phyloP scores from a whole-genome alignment of 148 eudicot species.

The Camellia granthamiana region DNA sequence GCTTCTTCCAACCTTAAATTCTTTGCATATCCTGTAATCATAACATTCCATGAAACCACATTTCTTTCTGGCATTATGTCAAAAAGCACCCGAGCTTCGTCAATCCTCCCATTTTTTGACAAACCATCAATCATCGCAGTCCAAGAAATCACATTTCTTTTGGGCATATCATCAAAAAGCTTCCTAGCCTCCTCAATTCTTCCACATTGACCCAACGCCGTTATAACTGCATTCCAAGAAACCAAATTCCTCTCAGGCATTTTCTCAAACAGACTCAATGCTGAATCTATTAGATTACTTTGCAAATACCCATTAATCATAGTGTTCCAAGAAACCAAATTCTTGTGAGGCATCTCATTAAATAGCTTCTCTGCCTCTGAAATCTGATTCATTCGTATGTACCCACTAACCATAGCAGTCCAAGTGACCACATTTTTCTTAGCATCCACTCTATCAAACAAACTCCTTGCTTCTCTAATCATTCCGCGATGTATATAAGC shows the following conservation, averaged over 20 bases:
- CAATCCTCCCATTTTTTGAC: constrained; percentile 25
- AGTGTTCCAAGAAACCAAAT: constrained; percentile 29
- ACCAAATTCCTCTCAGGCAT: constrained; percentile 25
- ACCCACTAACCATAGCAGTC: constrained; percentile 44
- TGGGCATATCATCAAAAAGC: constrained; percentile 25
- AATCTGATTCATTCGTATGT: constrained; percentile 19
- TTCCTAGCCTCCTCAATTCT: constrained; percentile 23
- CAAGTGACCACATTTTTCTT: constrained; percentile 41
- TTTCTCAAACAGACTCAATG: constrained; percentile 19
- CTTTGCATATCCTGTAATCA: constrained; percentile 23
- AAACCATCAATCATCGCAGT: constrained; percentile 21
- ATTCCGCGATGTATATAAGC: constrained; percentile 26
- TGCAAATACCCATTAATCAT: constrained; percentile 29
- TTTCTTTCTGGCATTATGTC: constrained; percentile 23
- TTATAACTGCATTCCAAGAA: constrained; percentile 22
- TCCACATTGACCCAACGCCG: constrained; percentile 19
- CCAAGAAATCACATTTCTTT: constrained; percentile 25
- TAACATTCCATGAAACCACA: constrained; percentile 28
- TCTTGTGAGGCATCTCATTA: constrained; percentile 29
- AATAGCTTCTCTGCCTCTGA: constrained; percentile 34
- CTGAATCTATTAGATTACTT: constrained; percentile 16
- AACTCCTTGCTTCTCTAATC: constrained; percentile 28
- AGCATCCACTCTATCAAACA: constrained; percentile 36
- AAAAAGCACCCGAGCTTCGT: constrained; percentile 25
- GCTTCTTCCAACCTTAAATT: constrained; percentile 30